Evolutionary conservation across 1,139 yeast species (phyloP).

Genomic region (Scheffersomyces parashehatae): DNA sequence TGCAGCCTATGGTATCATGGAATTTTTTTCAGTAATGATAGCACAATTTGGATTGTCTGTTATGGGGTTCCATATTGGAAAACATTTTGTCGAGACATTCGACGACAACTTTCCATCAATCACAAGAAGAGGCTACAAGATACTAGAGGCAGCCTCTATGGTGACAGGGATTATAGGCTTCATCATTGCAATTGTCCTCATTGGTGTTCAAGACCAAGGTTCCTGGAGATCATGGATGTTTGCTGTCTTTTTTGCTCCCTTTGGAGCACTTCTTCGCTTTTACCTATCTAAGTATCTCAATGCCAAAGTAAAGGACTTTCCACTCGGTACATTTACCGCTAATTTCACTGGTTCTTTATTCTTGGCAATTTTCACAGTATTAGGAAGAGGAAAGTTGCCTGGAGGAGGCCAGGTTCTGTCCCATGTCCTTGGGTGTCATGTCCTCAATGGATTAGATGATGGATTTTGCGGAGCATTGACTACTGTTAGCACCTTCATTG

Average conservation of each 20-base stretch:
- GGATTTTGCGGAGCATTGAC: slow-evolving; percentile 82
- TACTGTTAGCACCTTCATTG: slow-evolving; percentile 76
- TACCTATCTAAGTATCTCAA: slow-evolving; percentile 54
- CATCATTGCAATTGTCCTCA: slow-evolving; percentile 46
- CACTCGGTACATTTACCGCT: slow-evolving; percentile 73
- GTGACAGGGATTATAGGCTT: slow-evolving; percentile 31
- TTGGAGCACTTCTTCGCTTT: slow-evolving; percentile 64
- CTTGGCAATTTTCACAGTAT: slow-evolving; percentile 54
- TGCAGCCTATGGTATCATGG: slow-evolving; percentile 80
- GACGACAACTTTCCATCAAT: slow-evolving; percentile 21
- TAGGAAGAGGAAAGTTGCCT: slow-evolving; percentile 45
- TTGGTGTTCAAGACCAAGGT: slow-evolving; percentile 34
- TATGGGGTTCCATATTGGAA: slow-evolving; percentile 37
- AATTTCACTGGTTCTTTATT: slow-evolving; percentile 61
- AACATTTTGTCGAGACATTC: slow-evolving; percentile 22
- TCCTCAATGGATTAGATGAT: slow-evolving; percentile 56
- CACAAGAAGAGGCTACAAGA: slow-evolving; percentile 17
- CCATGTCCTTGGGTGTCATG: slow-evolving; percentile 44
- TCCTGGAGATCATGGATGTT: slow-evolving; percentile 68
- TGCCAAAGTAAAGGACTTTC: slow-evolving; percentile 44
- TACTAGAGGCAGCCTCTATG: slow-evolving; percentile 20
- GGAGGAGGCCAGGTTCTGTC: slow-evolving; percentile 27
- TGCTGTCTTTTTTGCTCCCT: slow-evolving; percentile 57
- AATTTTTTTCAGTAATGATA: slow-evolving; percentile 41
- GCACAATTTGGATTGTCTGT: slow-evolving; percentile 38